Percentiles rank a stretch among this genome's conserved stretches.
phyloP scores from a whole-genome alignment of 495 filamentous ascomycete species.

The Trichoderma gamsii region DNA sequence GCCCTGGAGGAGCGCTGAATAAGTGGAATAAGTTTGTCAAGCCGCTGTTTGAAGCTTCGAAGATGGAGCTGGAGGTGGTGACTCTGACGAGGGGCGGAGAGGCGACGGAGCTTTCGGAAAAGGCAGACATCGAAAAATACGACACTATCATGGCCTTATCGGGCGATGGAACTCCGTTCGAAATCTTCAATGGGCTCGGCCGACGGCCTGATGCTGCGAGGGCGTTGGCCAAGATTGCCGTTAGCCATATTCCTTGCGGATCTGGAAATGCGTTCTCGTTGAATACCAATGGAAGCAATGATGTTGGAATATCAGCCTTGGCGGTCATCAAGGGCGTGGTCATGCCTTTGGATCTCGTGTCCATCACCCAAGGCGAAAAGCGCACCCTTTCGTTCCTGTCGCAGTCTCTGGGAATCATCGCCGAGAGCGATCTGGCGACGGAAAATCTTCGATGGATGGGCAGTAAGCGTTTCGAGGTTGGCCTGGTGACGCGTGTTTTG shows the following conservation, averaged over 20 bases:
- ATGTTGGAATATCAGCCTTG: slow-evolving; percentile 68
- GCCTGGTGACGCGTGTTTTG: slow-evolving; percentile 67
- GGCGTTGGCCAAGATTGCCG: slow-evolving; percentile 72
- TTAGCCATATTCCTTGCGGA: slow-evolving; percentile 86
- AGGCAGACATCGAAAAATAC: slow-evolving; percentile 70
- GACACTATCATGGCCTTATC: slow-evolving; percentile 87
- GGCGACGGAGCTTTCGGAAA: slow-evolving; percentile 69
- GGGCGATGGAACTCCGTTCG: slow-evolving; percentile 85
- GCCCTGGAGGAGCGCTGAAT: slow-evolving; percentile 68
- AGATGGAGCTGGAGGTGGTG: slow-evolving; percentile 70
- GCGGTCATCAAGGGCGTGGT: slow-evolving; percentile 77
- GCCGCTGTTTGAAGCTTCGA: slow-evolving; percentile 77
- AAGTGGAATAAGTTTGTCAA: slow-evolving; percentile 70
- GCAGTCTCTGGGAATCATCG: slow-evolving; percentile 83
- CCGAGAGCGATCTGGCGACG: slow-evolving; percentile 81
- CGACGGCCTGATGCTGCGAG: slow-evolving; percentile 65
- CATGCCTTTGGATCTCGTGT: slow-evolving; percentile 77
- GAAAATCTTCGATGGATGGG: slow-evolving; percentile 94
- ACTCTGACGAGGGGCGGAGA: slow-evolving; percentile 68
- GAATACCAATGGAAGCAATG: slow-evolving; percentile 79
- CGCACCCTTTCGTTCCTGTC: slow-evolving; percentile 83
- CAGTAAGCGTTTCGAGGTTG: slow-evolving; percentile 72
- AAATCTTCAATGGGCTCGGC: slow-evolving; percentile 89
- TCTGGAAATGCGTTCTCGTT: slow-evolving; percentile 91
- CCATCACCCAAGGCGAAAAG: slow-evolving; percentile 70